Conservation (phyloP, 208 protist species). For the Wallacemonas sp. region DNA sequence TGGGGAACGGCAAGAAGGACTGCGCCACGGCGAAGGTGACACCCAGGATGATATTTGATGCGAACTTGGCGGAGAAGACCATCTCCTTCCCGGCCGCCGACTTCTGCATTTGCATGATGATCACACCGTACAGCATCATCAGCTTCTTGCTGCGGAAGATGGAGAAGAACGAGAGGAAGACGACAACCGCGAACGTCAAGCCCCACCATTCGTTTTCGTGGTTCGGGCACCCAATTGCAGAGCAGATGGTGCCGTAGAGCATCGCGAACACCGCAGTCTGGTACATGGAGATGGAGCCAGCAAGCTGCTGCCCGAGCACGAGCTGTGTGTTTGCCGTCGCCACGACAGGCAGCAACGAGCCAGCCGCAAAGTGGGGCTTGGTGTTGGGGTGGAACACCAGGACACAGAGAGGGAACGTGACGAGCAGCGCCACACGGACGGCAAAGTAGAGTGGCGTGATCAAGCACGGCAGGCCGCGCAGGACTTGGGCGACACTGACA, state of each 20-base stretch:
- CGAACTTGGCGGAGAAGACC: constrained; percentile 26
- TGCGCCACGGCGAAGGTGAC: constrained; percentile 39
- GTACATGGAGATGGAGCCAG: constrained; percentile 19
- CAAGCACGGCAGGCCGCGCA: constrained; percentile 19
- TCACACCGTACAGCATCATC: constrained; percentile 37
- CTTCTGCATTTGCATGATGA: constrained; percentile 55
- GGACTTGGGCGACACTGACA: constrained; percentile 21
- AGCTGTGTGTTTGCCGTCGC: constrained; percentile 37
- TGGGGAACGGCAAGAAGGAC: constrained; percentile 40
- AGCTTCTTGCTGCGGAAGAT: constrained; percentile 33
- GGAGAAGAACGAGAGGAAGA: constrained; percentile 44
- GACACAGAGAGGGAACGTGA: constrained; percentile 33
- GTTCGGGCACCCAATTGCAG: constrained; percentile 15
- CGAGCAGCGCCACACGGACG: constrained; percentile 23
- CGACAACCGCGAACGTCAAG: constrained; percentile 32
- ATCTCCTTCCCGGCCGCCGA: neutral
- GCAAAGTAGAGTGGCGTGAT: constrained; percentile 35
- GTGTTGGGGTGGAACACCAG: constrained; percentile 23
- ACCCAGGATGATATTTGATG: constrained; percentile 34
- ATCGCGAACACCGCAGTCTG: constrained; percentile 39
- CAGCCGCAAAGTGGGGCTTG: constrained; percentile 25
- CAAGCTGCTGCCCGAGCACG: constrained; percentile 49
- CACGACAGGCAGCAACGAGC: constrained; percentile 28
- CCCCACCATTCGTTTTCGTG: constrained; percentile 50
- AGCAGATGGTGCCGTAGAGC: constrained; percentile 40